Conservation (phyloP, 2,329 filamentous ascomycete genomes). For the Xylariales sp. region DNA sequence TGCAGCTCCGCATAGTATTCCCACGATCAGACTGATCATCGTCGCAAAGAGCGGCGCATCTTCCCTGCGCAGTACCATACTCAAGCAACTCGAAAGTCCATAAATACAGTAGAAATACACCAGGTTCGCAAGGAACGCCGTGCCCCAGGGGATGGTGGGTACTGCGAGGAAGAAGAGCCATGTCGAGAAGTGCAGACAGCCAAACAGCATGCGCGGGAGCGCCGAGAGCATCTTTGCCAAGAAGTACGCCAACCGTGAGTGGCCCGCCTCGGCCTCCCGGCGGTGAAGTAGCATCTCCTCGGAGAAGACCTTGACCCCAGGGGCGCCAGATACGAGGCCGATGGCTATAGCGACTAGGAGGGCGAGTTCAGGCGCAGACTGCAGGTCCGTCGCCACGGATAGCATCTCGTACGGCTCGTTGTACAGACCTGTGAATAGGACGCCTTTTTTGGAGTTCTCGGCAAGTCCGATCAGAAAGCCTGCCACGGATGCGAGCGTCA, state of each 20-base stretch:
- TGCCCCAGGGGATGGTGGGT: conserved; percentile 44
- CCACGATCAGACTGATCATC: conserved; percentile 48
- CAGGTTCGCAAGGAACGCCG: conserved; percentile 46
- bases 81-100: conserved; percentile 46
- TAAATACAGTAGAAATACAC: conserved; percentile 57
- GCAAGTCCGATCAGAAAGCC: conserved; percentile 52
- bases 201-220: conserved; percentile 45
- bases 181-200: conserved; percentile 50
- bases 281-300: conserved; percentile 51
- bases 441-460: conserved; percentile 42
- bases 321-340: conserved; percentile 48
- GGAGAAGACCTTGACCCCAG: conserved; percentile 53
- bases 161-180: conserved; percentile 43
- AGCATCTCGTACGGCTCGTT: conserved; percentile 45
- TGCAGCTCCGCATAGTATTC: conserved; percentile 49
- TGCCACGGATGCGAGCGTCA: conserved; percentile 46
- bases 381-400: conserved; percentile 46
- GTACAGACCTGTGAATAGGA: conserved; percentile 50
- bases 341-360: conserved; percentile 50
- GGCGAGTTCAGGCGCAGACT: conserved; percentile 46
- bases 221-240: conserved; percentile 50
- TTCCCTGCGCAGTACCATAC: conserved; percentile 50
- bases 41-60: conserved; percentile 53
- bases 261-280: conserved; percentile 51
- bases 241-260: conserved; percentile 52